Evolutionary conservation across 2,329 filamentous ascomycete species (phyloP), one percentile per base, ranked within the genome.

Genomic region (Trichoderma sp.): DNA sequence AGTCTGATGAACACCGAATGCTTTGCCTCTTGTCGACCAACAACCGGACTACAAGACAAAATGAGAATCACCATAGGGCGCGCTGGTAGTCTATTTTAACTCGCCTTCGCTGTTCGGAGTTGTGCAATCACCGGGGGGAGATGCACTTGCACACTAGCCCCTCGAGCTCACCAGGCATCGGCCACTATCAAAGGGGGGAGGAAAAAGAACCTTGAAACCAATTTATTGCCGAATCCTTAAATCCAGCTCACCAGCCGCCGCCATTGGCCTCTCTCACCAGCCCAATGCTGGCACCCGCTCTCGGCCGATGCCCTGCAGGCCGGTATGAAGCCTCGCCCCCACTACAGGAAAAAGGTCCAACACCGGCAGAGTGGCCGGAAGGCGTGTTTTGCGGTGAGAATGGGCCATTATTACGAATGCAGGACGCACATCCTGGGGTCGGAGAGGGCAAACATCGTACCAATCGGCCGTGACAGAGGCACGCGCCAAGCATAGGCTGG

Each of bases 251-350:
- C 17, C 36, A 59, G 26, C 17, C n/a, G 13, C 65, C 15, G n/a
- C n/a, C 34, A 61, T 58, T 68, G 65, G 65, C 26, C 55, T 26
- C 50, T 59, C 65, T 30, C 26, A 30, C 30, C 55, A 59, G 28
- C 55, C 66, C 66, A 68, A 34, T 43, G 57, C 66, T 69, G 57
- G 66, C 57, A 62, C 67, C 67, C 67, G 67, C 67, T 53, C 67
- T 69, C 67, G 67, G 67, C 67, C 67, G 67, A 69, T 69, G 55
- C 55, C n/a, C 32, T 69, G 66, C 36, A 68, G 66, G 20, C n/a
- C n/a, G 57, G 57, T 34, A 36, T 34, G 67, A 69, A 36, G 55
- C 39, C 28, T 50, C 28, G 47, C 28, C 39, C 66, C 66, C 67
- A 43, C 57, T 32, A 23, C 8, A 28, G 28, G 36, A 32, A 69